Evolutionary conservation across 2,329 filamentous ascomycete genomes (phyloP), one percentile per base, ranked within the genome.

Genomic region (Beauveria sp.): DNA sequence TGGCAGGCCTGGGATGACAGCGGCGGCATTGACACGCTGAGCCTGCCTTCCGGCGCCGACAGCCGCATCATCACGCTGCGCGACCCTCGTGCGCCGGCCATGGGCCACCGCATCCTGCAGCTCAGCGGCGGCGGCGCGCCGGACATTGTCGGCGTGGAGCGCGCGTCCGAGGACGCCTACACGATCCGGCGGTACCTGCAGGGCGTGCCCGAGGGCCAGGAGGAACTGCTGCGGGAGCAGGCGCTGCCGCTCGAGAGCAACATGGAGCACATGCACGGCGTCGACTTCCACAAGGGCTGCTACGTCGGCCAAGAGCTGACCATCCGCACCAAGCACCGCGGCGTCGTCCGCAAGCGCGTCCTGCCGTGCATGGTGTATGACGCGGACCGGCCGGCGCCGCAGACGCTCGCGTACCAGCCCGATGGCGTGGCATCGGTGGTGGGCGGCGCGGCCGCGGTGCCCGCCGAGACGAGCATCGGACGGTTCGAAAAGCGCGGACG

Each of bases 221-320:
- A 77, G 18, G 95, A 99, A 77, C 86, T 99, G 22, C 72, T 84
- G 7, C 77, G 81, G 62, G 89, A 89, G 65, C 77, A 81, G 20
- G 86, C 91, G 0, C 79, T 99, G 60, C 93, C 95, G 1, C 87
- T 93, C 73, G 93, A 98, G 75, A 88, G 82, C 70, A 97, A 97
- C 72, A 82, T 98, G 72, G 95, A 99, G 74, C 77, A 90, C 63
- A 90, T 90, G 81, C 83, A 84, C 53, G 95, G 86, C 28, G 88
- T 99, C 66, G 91, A 97, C 75, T 99, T 95, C 77, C 86, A 86
- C 70, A 99, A 99, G 77, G 95, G 95, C 8, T 99, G 95, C 76
- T 99, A 99, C 74, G 86, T 98, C 8, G 95, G 95, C 0, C 95
- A 99, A 75, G 95, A 99, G 74, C 82, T 99, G 65, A 98, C 95